phyloP scores from a whole-genome alignment of 2,329 filamentous ascomycete genomes.

The Sporothrix protearum region DNA sequence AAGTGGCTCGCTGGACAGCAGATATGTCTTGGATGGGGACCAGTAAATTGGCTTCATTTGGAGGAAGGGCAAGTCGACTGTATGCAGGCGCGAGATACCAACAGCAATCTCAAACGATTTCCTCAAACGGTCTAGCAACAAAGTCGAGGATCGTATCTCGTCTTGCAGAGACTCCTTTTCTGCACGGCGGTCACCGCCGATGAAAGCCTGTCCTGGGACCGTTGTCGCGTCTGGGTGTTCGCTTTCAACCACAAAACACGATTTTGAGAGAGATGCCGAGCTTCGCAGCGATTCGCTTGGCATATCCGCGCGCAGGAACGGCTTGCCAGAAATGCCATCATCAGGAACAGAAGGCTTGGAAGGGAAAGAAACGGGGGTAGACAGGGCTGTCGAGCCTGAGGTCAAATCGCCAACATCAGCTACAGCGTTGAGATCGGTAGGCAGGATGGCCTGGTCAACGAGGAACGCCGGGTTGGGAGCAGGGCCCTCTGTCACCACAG shows the following conservation, averaged over 20 bases:
- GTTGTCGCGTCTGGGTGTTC: neutral
- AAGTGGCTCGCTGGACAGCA: slow-evolving; percentile 78
- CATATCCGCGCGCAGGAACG: slow-evolving; percentile 48
- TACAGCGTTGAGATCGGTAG: neutral
- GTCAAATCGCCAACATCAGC: neutral
- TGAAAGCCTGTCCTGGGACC: neutral
- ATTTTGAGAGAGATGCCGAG: neutral
- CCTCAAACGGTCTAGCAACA: neutral
- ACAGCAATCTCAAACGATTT: slow-evolving; percentile 64
- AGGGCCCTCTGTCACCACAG: neutral
- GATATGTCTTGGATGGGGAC: slow-evolving; percentile 87
- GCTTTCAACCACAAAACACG: slow-evolving; percentile 28
- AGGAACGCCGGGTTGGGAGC: neutral
- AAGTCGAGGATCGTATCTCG: neutral
- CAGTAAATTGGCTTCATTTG: slow-evolving; percentile 98
- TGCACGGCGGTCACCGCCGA: neutral
- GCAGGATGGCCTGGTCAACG: neutral
- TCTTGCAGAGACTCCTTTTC: slow-evolving; percentile 1
- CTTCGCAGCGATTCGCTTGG: slow-evolving; percentile 30
- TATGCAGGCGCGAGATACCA: slow-evolving; percentile 83
- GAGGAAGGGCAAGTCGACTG: slow-evolving; percentile 76
- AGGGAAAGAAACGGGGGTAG: slow-evolving; percentile 26
- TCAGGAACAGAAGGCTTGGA: slow-evolving; percentile 35
- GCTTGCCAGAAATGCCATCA: slow-evolving; percentile 54
- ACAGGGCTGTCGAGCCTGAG: neutral